Base-by-base conservation (phyloP, 805 yeast species). In the Metschnikowia rubicola region DNA sequence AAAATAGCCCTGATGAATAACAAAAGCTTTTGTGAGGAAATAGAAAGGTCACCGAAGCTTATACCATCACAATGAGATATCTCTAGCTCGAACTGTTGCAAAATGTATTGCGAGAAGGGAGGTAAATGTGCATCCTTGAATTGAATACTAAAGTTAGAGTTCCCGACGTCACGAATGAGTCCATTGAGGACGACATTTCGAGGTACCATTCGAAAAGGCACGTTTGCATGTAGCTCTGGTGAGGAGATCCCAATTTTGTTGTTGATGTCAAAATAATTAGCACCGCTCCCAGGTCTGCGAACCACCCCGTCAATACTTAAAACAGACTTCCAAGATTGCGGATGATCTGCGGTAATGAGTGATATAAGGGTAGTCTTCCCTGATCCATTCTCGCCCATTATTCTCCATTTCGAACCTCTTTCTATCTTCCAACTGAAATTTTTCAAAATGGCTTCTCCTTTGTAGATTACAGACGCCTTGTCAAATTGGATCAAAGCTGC, bases 281-380 rank as follows among this genome's bases (percentile, higher is more conserved):
- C 79, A 5, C 77, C 77, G 35, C 68, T 72, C 2, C 98, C 99
- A 0, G 91, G 83, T 49, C 75, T 77, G 35, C 97, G 76, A 8
- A 82, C 78, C 30, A 75, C 74, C 0, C 90, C 89, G 55, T 85
- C 75, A 39, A 89, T 70, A 8, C 70, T 65, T 19, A 94, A 75
- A 19, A 77, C 79, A 5, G 80, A 75, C 55, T 81, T 84, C 98
- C 98, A 92, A 2, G 97, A 84, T 66, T 92, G 97, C 1, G 99
- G 99, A 62, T 92, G 99, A 58, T 92, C 99, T 4, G 96, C 90
- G 0, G 96, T 90, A 29, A 92, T 73, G 39, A 94, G 64, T 2
- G 97, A 81, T 12, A 94, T 66, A 21, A 92, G 67, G 0, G 99
- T 94, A 1, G 97, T 87, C 63, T 92, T 92, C 0, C 99, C 99